phyloP scores from a whole-genome alignment of 441 rosid species.

The Populus tomentosa region DNA sequence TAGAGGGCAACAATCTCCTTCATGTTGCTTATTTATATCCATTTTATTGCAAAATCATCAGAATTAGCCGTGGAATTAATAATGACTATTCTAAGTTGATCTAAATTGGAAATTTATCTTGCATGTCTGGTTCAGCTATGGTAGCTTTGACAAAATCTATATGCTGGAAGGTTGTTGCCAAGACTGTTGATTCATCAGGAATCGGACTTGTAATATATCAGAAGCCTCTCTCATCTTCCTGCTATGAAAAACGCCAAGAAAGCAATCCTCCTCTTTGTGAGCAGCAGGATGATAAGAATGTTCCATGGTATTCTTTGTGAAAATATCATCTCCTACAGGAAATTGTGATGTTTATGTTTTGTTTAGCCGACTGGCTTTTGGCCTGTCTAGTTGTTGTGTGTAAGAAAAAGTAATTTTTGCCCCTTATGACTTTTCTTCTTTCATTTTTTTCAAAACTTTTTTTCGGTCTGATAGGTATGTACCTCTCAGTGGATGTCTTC shows the following conservation, averaged over 20 bases:
- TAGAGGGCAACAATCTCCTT: not conserved
- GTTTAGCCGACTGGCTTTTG: not conserved
- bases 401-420: not conserved
- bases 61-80: not conserved
- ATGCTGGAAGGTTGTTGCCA: conserved; percentile 78
- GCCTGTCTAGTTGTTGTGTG: not conserved
- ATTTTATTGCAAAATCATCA: not conserved
- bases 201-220: conserved; percentile 79
- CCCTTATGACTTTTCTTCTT: not conserved
- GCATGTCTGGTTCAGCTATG: conserved; percentile 53
- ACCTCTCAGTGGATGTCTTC: conserved; percentile 60
- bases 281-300: conserved; percentile 30
- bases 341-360: not conserved
- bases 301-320: conserved; percentile 53
- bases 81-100: not conserved
- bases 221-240: conserved; percentile 63
- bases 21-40: no score
- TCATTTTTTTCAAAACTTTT: not conserved
- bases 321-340: conserved; percentile 8
- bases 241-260: conserved; percentile 51
- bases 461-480: conserved; percentile 46
- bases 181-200: conserved; percentile 51
- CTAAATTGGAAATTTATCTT: conserved; percentile 7
- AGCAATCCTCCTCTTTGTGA: conserved; percentile 63
- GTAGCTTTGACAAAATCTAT: conserved; percentile 60